Evolutionary conservation across 257 asterid species (phyloP), one percentile per base, ranked within the genome.

Genomic region (Petunia secreta): DNA sequence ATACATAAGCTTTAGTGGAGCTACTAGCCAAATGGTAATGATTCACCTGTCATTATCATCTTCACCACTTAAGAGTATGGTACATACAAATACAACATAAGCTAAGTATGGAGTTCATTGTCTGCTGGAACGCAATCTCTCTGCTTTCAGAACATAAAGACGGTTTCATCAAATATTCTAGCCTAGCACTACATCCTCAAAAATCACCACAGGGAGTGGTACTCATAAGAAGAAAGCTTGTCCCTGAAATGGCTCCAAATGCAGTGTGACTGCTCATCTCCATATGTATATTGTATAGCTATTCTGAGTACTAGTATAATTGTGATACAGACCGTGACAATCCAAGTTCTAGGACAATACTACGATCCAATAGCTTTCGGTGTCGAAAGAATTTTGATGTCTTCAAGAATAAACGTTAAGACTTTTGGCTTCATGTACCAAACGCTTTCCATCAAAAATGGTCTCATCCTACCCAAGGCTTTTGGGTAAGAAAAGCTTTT

Each of bases 391-490:
- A 65, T 82, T 80, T 48, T 2, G 64, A 64, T 9, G 25, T 59
- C 48, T 78, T 37, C 55, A 54, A 43, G 57, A 41, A 25, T 16
- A n/a, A 8, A 43, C 34, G n/a, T 41, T 65, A 39, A 75, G 50
- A 75, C 75, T 79, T 50, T 8, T 76, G 59, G 68, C 64, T 39
- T 80, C 77, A 83, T 76, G 81, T 77, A 38, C 64, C 81, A 75
- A 83, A 77, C 25, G 63, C 65, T 79, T 13, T 36, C 84, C 57
- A 75, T 83, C 79, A 81, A 82, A 84, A 85, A 11, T 79, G 68
- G 4, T 75, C 86, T 75, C 85, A 48, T 63, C 68, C 81, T 50
- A 64, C 63, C 46, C 62, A 10, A 11, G 8, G 16, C 36, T 15
- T 25, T 50, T 54, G 74, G 50, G 75, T 50, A 4, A 41, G 1